These are phyloP conservation scores for Cladophialophora exuberans DNA, from an alignment of 2,329 filamentous ascomycete genomes.

Conservation along the genomic window DNA sequence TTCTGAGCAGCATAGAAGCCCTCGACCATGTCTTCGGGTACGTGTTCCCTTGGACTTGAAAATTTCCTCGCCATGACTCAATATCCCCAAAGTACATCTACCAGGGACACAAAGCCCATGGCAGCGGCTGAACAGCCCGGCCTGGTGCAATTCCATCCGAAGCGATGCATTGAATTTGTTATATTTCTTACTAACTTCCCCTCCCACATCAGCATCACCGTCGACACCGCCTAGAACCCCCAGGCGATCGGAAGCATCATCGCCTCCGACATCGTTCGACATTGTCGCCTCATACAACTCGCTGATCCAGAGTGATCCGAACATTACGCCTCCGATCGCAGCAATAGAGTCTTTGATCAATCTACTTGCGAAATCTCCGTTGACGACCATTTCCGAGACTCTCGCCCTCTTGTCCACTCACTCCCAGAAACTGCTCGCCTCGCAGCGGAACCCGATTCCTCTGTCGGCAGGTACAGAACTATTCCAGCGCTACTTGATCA, in stretches of 20 bases:
- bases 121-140: neutral
- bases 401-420: slow-evolving; percentile 80
- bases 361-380: slow-evolving; percentile 76
- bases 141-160: neutral
- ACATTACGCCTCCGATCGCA: slow-evolving; percentile 93
- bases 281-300: slow-evolving; percentile 69
- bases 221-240: slow-evolving; percentile 17
- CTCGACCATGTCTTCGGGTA: neutral
- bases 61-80: slow-evolving; percentile 7
- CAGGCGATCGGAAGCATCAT: slow-evolving; percentile 9
- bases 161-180: neutral
- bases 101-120: neutral
- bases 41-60: neutral
- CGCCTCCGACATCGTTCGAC: slow-evolving; percentile 38
- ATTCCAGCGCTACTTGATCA: slow-evolving; percentile 91
- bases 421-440: slow-evolving; percentile 74
- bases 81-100: neutral
- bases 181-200: neutral
- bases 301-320: slow-evolving; percentile 70
- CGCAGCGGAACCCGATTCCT: slow-evolving; percentile 85
- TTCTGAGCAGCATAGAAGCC: too few species aligned
- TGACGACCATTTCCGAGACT: slow-evolving; percentile 90
- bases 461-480: slow-evolving; percentile 92
- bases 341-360: slow-evolving; percentile 90
- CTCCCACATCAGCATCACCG: slow-evolving; percentile 7